These are phyloP conservation scores for Phanerochaete sordida DNA, from an alignment of 768 basidiomycete genomes.

Conservation along the genomic window DNA sequence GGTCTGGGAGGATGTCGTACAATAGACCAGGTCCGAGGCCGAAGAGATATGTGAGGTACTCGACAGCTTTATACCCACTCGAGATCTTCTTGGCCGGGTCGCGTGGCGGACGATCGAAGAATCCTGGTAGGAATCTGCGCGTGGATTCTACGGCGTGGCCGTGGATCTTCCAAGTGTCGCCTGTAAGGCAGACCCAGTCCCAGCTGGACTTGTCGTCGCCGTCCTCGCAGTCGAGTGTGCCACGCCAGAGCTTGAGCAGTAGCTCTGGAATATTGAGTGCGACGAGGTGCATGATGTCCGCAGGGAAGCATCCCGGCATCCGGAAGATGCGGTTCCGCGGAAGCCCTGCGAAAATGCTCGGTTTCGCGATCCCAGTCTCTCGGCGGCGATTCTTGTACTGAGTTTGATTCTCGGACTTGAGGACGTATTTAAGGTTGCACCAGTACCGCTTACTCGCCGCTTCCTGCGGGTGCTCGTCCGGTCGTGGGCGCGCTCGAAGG, in stretches of 20 bases:
- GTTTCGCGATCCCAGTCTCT: conserved; percentile 34
- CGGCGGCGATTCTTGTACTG: conserved; percentile 26
- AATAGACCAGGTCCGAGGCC: conserved; percentile 24
- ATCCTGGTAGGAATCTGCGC: conserved; percentile 33
- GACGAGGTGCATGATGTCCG: conserved; percentile 38
- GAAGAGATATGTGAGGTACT: conserved; percentile 22
- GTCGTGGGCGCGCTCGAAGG: neutral
- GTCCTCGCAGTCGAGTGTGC: conserved; percentile 19
- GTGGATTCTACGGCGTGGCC: conserved; percentile 29
- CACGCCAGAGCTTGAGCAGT: conserved; percentile 30
- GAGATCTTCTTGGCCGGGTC: conserved; percentile 38
- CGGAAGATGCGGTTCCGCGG: conserved; percentile 14
- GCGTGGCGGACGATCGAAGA: conserved; percentile 38
- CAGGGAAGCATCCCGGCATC: conserved; percentile 28
- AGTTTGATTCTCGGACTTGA: neutral
- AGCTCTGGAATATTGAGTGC: conserved; percentile 36
- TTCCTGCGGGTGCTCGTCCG: too few species aligned
- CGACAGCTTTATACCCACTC: conserved; percentile 30
- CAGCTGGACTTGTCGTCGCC: conserved; percentile 23
- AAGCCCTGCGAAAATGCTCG: conserved; percentile 31
- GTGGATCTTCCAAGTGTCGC: conserved; percentile 31
- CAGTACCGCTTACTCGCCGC: neutral
- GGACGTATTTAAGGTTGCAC: neutral
- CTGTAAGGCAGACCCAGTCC: conserved; percentile 26
- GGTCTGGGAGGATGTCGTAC: conserved; percentile 17